phyloP scores from a whole-genome alignment of 768 basidiomycete genomes.

The Trametopsis cervina region DNA sequence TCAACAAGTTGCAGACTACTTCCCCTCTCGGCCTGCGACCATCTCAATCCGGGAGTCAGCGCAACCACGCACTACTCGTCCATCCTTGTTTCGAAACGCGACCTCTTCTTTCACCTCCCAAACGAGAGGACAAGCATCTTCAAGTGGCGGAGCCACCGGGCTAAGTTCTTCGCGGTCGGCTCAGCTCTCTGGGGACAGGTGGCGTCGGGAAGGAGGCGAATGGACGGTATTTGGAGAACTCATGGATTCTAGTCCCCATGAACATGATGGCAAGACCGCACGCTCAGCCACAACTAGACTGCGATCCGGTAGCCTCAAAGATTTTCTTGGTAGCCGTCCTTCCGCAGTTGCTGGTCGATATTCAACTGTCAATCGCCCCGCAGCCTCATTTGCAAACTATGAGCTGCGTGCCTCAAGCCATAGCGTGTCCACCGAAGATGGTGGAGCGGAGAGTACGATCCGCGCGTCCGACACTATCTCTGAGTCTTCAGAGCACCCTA shows the following conservation, averaged over 20 bases:
- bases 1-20: conserved; percentile 2
- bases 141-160: too few species aligned
- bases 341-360: neutral
- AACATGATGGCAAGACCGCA: conserved; percentile 21
- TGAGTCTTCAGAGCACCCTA: neutral
- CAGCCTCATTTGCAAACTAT: neutral
- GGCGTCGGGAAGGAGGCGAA: conserved; percentile 18
- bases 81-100: neutral
- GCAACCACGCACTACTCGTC: neutral
- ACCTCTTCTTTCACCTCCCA: neutral
- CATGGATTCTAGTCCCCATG: conserved; percentile 52
- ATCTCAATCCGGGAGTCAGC: neutral
- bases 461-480: neutral
- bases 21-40: neutral
- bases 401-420: neutral
- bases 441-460: neutral
- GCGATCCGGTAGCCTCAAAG: conserved; percentile 6
- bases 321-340: neutral
- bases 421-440: neutral
- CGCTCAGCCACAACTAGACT: conserved; percentile 2
- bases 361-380: neutral
- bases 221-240: conserved; percentile 69
- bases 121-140: neutral
- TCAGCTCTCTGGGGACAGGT: too few species aligned
- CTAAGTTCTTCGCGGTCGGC: too few species aligned